Evolutionary conservation across 495 filamentous ascomycete genomes (phyloP).

Genomic region (Lichenothelia convexa): DNA sequence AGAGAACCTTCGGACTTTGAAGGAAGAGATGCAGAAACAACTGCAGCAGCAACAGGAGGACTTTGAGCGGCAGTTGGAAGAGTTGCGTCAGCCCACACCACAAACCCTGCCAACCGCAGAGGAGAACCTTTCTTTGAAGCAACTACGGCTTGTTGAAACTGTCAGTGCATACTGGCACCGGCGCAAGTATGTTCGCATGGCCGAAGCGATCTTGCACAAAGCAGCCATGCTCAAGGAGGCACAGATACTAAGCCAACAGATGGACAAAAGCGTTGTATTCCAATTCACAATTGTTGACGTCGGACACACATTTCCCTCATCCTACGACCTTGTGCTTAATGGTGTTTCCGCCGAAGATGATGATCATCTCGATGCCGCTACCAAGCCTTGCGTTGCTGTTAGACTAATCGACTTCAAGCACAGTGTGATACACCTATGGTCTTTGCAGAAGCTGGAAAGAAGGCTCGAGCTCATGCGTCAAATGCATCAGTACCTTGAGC

Average conservation of each 20-base stretch:
- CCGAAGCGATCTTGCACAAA: constrained; percentile 77
- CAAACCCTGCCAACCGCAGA: background rate
- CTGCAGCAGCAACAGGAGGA: constrained; percentile 31
- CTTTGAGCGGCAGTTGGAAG: constrained; percentile 51
- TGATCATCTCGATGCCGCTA: constrained; percentile 56
- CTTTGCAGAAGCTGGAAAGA: constrained; percentile 74
- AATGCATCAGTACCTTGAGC: constrained; percentile 88
- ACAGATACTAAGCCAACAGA: constrained; percentile 91
- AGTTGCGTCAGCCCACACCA: constrained; percentile 29
- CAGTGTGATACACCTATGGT: constrained; percentile 81
- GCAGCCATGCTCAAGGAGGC: constrained; percentile 83
- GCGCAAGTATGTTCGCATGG: constrained; percentile 81
- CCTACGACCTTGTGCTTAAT: constrained; percentile 89
- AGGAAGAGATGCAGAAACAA: constrained; percentile 59
- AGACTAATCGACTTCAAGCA: constrained; percentile 86
- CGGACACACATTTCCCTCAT: constrained; percentile 76
- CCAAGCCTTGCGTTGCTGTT: constrained; percentile 80
- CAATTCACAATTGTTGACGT: constrained; percentile 84
- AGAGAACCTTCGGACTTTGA: constrained; percentile 54
- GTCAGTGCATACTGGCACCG: constrained; percentile 60
- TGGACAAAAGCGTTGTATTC: constrained; percentile 87
- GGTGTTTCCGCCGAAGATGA: constrained; percentile 84
- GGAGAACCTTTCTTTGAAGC: constrained; percentile 13
- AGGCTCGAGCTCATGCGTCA: constrained; percentile 84
- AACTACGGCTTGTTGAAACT: constrained; percentile 44